Evolutionary conservation across 208 protist genomes (phyloP).

Genomic region (Herpetomonas muscarum): DNA sequence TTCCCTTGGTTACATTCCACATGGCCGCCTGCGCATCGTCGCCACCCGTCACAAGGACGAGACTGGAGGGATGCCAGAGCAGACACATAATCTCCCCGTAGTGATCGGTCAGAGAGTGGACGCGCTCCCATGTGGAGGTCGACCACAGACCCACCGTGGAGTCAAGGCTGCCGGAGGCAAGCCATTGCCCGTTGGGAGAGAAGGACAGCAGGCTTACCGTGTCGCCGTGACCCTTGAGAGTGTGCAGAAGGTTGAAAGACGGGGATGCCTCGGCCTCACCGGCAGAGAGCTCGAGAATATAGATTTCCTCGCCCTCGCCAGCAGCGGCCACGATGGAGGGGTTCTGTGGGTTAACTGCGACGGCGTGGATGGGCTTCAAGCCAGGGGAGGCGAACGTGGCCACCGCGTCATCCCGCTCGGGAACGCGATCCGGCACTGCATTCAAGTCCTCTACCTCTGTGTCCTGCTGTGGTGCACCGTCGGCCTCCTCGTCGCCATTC

Average conservation of each 20-base stretch:
- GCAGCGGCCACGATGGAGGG: slow-evolving; percentile 45
- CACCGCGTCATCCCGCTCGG: slow-evolving; percentile 76
- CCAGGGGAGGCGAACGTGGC: slow-evolving; percentile 45
- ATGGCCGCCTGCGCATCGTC: slow-evolving; percentile 92
- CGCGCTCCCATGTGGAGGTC: slow-evolving; percentile 74
- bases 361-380: slow-evolving; percentile 55
- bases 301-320: slow-evolving; percentile 75
- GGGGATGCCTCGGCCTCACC: slow-evolving; percentile 6
- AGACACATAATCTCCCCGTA: slow-evolving; percentile 77
- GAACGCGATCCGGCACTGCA: slow-evolving; percentile 62
- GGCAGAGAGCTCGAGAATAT: slow-evolving; percentile 29
- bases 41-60: slow-evolving; percentile 84
- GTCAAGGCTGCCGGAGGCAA: slow-evolving; percentile 78
- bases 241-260: slow-evolving; percentile 14
- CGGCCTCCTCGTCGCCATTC: slow-evolving; percentile 8
- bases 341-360: slow-evolving; percentile 43
- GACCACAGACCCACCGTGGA: slow-evolving; percentile 70
- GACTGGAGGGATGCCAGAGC: slow-evolving; percentile 93
- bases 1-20: slow-evolving; percentile 90
- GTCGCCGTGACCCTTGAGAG: slow-evolving; percentile 71
- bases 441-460: slow-evolving; percentile 76
- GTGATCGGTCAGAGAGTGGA: slow-evolving; percentile 72
- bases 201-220: slow-evolving; percentile 79
- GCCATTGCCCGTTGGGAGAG: slow-evolving; percentile 70
- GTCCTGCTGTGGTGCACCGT: slow-evolving; percentile 11